Base-by-base conservation (phyloP, 495 filamentous ascomycete genomes). In the Annulohypoxylon moriforme region DNA sequence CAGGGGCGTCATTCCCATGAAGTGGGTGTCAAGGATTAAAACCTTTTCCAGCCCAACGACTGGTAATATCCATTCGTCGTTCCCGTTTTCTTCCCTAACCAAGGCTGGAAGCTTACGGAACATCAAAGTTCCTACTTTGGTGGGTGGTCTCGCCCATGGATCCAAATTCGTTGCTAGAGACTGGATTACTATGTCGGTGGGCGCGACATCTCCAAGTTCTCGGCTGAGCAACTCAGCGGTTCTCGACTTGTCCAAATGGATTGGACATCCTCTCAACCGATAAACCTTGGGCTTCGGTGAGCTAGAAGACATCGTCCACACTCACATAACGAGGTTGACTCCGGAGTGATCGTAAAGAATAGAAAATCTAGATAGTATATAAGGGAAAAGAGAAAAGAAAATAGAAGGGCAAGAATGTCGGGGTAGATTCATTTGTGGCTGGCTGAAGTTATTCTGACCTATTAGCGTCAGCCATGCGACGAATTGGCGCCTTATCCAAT, bases 311-410 rank as follows among this genome's bases (percentile, higher is more conserved):
- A 66, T 66, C n/a, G 33, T 8, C 1, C 7, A 13, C 4, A 27
- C 20, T 55, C 31, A 58, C 63, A 66, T 58, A 13, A 20, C 16
- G 33, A 22, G 4, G 8, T 18, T 7, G 7, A 52, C 8, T 25
- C 6, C 4, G 10, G 11, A 24, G 33, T 7, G 0, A 47, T 27
- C 24, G 88, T 68, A 85, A 6, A 57, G 49, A 16, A 8, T 36
- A 14, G 3, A 36, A 1, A 6, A 27, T 50, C 10, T 25, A 25
- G 2, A 14, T 3, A 0, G 24, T 1, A 13, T 27, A 22, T 22
- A 20, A 13, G 7, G 46, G 3, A 24, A 18, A 34, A 3, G 50
- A 55, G 3, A 10, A 55, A 8, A 55, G n/a, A 34, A n/a, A 3
- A 7, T 6, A 20, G 29, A 11, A 16, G 36, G n/a, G 2, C 27